Evolutionary conservation across 495 filamentous ascomycete species (phyloP).

Genomic region (Hypoxylon perforatum): DNA sequence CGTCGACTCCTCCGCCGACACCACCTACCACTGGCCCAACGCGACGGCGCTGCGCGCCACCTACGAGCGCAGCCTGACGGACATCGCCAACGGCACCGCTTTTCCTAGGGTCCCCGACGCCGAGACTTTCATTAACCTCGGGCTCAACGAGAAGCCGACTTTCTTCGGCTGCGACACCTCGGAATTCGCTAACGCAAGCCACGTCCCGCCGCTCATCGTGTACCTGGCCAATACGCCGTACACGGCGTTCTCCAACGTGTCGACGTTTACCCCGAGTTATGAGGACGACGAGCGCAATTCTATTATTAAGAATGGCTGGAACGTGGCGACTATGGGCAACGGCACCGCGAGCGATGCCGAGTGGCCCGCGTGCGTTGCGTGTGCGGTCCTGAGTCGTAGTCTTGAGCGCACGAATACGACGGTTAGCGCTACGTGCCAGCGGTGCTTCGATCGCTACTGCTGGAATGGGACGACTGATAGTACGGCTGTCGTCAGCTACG

Average conservation of each 20-base stretch:
- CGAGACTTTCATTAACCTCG: constrained; percentile 88
- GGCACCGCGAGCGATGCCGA: constrained; percentile 69
- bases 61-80: constrained; percentile 76
- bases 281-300: constrained; percentile 71
- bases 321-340: constrained; percentile 85
- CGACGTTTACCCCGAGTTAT: constrained; percentile 75
- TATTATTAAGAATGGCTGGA: constrained; percentile 85
- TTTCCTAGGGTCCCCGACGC: constrained; percentile 86
- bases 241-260: constrained; percentile 74
- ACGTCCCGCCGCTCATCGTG: constrained; percentile 76
- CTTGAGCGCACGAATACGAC: constrained; percentile 72
- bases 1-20: constrained; percentile 87
- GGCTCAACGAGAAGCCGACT: constrained; percentile 84
- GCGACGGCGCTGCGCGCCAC: constrained; percentile 85
- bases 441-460: constrained; percentile 86
- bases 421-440: constrained; percentile 73
- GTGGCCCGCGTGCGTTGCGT: constrained; percentile 87
- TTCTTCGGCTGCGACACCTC: constrained; percentile 90
- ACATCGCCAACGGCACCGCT: constrained; percentile 79
- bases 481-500: constrained; percentile 46
- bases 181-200: constrained; percentile 67
- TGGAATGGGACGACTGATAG: constrained; percentile 79
- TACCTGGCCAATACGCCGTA: constrained; percentile 94
- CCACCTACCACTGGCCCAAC: constrained; percentile 81
- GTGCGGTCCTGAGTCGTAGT: constrained; percentile 83